These are phyloP conservation scores for Aspergillus melleus DNA, from an alignment of 2,329 filamentous ascomycete genomes.

Conservation along the genomic window DNA sequence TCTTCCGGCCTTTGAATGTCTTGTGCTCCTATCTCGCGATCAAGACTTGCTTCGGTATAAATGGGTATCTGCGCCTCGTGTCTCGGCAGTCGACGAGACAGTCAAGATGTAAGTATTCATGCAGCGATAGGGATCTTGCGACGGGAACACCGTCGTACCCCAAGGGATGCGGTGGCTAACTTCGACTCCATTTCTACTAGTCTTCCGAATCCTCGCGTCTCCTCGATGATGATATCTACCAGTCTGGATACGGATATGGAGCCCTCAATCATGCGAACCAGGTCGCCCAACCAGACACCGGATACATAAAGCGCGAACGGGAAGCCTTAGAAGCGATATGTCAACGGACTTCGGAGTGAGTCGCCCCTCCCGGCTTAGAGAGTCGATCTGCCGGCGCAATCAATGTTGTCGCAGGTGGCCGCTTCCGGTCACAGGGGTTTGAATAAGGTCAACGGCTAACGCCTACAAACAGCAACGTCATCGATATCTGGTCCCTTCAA, in stretches of 20 bases:
- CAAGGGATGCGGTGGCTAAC: neutral
- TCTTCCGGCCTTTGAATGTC: conserved; percentile 10
- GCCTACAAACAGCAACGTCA: conserved; percentile 35
- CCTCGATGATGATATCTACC: conserved; percentile 48
- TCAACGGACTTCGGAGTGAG: conserved; percentile 49
- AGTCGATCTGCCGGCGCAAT: neutral
- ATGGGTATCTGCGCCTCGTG: conserved; percentile 50
- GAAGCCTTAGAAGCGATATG: conserved; percentile 49
- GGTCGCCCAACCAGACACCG: conserved; percentile 41
- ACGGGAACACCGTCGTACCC: neutral
- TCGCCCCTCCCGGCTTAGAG: neutral
- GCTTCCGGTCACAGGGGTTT: neutral
- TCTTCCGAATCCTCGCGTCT: conserved; percentile 46
- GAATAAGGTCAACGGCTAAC: neutral
- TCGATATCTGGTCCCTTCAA: conserved; percentile 48
- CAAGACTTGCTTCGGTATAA: conserved; percentile 18
- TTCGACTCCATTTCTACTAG: conserved; percentile 17
- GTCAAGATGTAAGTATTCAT: conserved; percentile 34
- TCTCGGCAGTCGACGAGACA: conserved; percentile 41
- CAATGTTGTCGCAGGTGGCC: neutral
- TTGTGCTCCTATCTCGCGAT: conserved; percentile 10
- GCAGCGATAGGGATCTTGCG: neutral
- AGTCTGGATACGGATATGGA: conserved; percentile 45
- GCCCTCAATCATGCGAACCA: conserved; percentile 39
- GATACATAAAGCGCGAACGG: conserved; percentile 44